Evolutionary conservation across 129 eudicot genomes (phyloP), one percentile per base, ranked within the genome.

Genomic region (Centella asiatica): DNA sequence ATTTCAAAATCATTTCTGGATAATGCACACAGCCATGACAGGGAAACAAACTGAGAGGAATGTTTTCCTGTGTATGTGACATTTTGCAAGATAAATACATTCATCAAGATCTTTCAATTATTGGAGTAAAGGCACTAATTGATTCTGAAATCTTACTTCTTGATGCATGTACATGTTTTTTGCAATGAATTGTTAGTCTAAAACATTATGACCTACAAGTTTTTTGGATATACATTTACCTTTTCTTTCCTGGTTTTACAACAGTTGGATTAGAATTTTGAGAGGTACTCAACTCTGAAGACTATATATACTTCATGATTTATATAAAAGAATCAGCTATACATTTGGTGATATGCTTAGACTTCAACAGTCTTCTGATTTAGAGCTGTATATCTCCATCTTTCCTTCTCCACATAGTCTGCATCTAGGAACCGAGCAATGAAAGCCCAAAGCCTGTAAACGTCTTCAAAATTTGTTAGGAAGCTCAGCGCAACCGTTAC

Each of bases 311-410:
- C 44, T 32, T 2, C 20, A 32, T 13, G 28, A 14, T 17, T 17
- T 56, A 56, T 56, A 2, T 12, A 4, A 32, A 32, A 18, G 11
- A 31, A 31, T 29, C 22, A 29, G 14, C 36, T n/a, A 53, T 19
- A 20, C 15, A 22, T 56, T 1, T 56, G 62, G 11, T 56, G n/a
- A 32, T 32, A 56, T 31, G 44, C 44, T 56, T 56, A 56, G 42
- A 56, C 62, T 56, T 56, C 62, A 56, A 56, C 62, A 28, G 62
- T 56, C 44, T 32, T 56, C 42, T 56, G 62, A 31, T 56, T 56
- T 26, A 56, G 62, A 32, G 62, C 62, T 56, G 44, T 56, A 33
- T 56, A 56, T 56, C 62, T 32, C 62, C 62, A 56, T 56, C 62
- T 32, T 56, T 56, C 62, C 62, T 56, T 56, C 62, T 56, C 62